Conservation (phyloP, 805 yeast genomes). For the Saccharomyces paradoxus region DNA sequence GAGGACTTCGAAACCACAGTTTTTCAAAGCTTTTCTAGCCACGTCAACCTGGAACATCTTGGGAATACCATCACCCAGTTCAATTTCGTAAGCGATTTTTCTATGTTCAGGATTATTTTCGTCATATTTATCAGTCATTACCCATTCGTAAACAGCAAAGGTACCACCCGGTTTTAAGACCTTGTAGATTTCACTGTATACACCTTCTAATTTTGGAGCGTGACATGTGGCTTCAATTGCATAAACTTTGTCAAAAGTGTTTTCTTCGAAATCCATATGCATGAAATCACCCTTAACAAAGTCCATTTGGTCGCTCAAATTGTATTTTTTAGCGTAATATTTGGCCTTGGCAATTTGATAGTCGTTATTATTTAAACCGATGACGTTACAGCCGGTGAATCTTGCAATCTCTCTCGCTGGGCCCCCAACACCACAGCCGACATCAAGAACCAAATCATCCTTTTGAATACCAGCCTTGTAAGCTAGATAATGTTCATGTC, state of each 20-base stretch:
- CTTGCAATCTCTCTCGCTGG: slow-evolving; percentile 95
- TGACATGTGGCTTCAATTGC: slow-evolving; percentile 99
- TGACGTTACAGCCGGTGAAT: slow-evolving; percentile 78
- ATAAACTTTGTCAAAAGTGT: slow-evolving; percentile 89
- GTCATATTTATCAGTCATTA: slow-evolving; percentile 90
- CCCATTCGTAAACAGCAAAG: slow-evolving; percentile 99
- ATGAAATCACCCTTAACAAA: slow-evolving; percentile 97
- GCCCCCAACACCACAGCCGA: slow-evolving; percentile 99
- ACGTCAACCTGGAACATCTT: slow-evolving; percentile 83
- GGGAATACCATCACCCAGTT: slow-evolving; percentile 97
- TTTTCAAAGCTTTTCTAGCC: slow-evolving; percentile 77
- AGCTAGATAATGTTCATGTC: slow-evolving; percentile 95
- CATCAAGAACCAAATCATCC: slow-evolving; percentile 85
- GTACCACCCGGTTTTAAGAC: slow-evolving; percentile 96
- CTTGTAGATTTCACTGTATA: slow-evolving; percentile 86
- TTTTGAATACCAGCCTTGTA: slow-evolving; percentile 70
- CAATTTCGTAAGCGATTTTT: slow-evolving; percentile 92
- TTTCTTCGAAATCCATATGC: slow-evolving; percentile 94
- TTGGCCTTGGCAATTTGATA: slow-evolving; percentile 91
- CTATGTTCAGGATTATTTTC: slow-evolving; percentile 83
- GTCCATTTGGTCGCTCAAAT: slow-evolving; percentile 63
- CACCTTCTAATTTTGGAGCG: slow-evolving; percentile 94
- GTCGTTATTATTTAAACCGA: slow-evolving; percentile 93
- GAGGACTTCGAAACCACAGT: slow-evolving; percentile 79
- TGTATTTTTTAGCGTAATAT: slow-evolving; percentile 59